Base-by-base conservation (phyloP, 306 rosid genomes). In the Quercus engelmannii region DNA sequence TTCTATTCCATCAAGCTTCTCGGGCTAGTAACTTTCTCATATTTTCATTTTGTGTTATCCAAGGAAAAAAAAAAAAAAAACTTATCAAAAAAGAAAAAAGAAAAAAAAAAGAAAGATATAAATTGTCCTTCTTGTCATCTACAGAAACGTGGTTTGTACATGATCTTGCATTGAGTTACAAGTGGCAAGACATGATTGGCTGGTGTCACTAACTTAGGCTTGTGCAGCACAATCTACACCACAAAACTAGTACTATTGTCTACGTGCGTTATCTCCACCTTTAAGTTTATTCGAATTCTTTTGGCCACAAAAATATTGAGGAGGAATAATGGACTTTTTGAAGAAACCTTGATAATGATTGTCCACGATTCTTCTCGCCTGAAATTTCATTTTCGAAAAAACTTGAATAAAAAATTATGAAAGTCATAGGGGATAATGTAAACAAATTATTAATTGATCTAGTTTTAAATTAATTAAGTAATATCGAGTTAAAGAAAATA, bases 111-210 rank as follows among this genome's bases (percentile, higher is more conserved):
- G 2, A 38, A 8, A 41, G 3, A 41, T 41, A 41, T 2, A 8
- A 21, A 6, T 9, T 15, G n/a, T 43, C 41, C 4, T 6, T 8
- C 4, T 3, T 17, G 3, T 17, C 28, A 51, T 12, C 31, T 4
- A 30, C 17, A 9, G 71, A 73, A 52, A 77, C 82, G 81, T 83
- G 86, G 86, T 20, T 2, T 1, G 35, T n/a, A 62, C 49, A 59
- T 13, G 56, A 72, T 33, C 86, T 31, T 55, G 58, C 56, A 2
- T 19, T 6, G n/a, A 33, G 49, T 17, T 19, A 70, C 83, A 46
- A 82, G 89, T 84, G 88, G 77, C 80, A 46, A 4, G 5, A 57
- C 4, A 35, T 21, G 69, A 80, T 62, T 70, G 80, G 74, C 30
- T 19, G 59, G 9, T 43, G 30, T 78, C 33, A 76, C 52, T 57